phyloP scores from a whole-genome alignment of 768 basidiomycete genomes.

The Macrolepiota dolichaula region DNA sequence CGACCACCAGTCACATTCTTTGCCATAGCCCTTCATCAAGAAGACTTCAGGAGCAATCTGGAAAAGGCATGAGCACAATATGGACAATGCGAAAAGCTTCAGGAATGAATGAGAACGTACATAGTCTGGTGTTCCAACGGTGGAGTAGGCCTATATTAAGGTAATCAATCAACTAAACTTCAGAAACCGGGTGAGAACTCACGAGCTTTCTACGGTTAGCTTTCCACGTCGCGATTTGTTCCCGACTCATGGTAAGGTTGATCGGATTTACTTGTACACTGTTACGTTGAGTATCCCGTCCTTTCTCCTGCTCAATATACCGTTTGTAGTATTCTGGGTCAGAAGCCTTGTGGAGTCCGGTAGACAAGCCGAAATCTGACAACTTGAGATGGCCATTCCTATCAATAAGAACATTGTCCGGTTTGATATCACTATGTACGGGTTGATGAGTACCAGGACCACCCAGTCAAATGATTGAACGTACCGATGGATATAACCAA shows the following conservation, averaged over 20 bases:
- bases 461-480: slow-evolving; percentile 19
- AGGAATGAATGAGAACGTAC: slow-evolving; percentile 26
- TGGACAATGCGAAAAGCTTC: not conserved
- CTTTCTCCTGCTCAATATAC: slow-evolving; percentile 74
- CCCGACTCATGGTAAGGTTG: slow-evolving; percentile 94
- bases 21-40: slow-evolving; percentile 94
- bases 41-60: slow-evolving; percentile 98
- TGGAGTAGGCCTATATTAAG: slow-evolving; percentile 80
- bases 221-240: slow-evolving; percentile 98
- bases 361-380: slow-evolving; percentile 97
- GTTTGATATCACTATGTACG: slow-evolving; percentile 87
- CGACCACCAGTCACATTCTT: slow-evolving; percentile 99
- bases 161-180: not conserved
- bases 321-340: slow-evolving; percentile 94
- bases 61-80: slow-evolving; percentile 27
- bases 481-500: slow-evolving; percentile 98
- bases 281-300: slow-evolving; percentile 71
- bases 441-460: slow-evolving; percentile 1
- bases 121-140: slow-evolving; percentile 65
- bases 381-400: slow-evolving; percentile 95
- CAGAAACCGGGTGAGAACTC: slow-evolving; percentile 16
- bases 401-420: slow-evolving; percentile 98
- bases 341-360: slow-evolving; percentile 94
- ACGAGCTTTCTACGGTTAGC: slow-evolving; percentile 95
- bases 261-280: slow-evolving; percentile 98